These are phyloP conservation scores for Fagopyrum esculentum DNA, from an alignment of 148 eudicot species.

Conservation along the genomic window DNA sequence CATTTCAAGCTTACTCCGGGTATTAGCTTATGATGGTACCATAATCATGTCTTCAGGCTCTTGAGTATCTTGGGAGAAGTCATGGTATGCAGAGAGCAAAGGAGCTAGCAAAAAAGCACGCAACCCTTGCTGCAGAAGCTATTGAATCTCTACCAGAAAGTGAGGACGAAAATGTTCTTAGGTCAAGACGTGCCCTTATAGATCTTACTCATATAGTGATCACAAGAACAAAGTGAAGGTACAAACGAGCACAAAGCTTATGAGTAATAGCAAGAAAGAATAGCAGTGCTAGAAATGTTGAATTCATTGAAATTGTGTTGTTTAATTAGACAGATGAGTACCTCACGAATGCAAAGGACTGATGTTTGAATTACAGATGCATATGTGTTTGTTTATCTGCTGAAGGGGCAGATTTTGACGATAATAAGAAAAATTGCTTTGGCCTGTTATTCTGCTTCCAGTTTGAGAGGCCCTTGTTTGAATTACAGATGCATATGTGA, in stretches of 20 bases:
- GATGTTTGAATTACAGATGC: background rate
- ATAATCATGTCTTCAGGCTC: slow-evolving; percentile 39
- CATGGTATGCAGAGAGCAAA: slow-evolving; percentile 71
- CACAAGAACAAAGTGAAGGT: slow-evolving; percentile 64
- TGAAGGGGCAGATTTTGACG: background rate
- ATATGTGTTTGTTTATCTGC: background rate
- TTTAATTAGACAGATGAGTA: background rate
- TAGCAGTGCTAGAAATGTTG: background rate
- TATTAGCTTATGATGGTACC: background rate
- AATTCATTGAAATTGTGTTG: background rate
- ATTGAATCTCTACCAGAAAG: slow-evolving; percentile 69
- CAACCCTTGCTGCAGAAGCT: slow-evolving; percentile 68
- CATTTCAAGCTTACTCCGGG: background rate
- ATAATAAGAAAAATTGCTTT: background rate
- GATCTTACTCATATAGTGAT: slow-evolving; percentile 77
- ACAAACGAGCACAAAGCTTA: background rate
- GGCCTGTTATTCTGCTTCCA: background rate
- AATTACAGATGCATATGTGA: too few relatives aligned
- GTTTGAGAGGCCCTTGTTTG: too few relatives aligned
- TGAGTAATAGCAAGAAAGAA: background rate
- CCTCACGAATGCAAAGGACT: background rate
- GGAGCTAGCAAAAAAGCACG: slow-evolving; percentile 77
- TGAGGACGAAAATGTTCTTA: slow-evolving; percentile 63
- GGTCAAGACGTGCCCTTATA: slow-evolving; percentile 77
- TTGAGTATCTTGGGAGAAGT: slow-evolving; percentile 76